phyloP scores from a whole-genome alignment of 768 basidiomycete species.

The Rhodocollybia butyracea region DNA sequence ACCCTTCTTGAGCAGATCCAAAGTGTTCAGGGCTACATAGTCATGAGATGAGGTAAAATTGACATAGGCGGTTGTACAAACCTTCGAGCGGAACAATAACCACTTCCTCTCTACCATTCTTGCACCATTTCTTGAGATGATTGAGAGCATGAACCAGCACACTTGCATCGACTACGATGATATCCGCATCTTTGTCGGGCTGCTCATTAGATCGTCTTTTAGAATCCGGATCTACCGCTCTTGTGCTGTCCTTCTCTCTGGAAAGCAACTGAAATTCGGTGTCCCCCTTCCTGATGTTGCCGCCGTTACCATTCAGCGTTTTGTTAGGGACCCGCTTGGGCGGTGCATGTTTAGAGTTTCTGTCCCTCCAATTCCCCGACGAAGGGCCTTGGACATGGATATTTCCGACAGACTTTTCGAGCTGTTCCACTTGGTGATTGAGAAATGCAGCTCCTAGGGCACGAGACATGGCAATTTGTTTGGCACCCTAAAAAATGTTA shows the following conservation, averaged over 20 bases:
- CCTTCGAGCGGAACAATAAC: constrained; percentile 88
- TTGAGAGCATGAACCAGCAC: constrained; percentile 75
- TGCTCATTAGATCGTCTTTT: constrained; percentile 28
- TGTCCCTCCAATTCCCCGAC: constrained; percentile 42
- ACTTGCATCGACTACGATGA: constrained; percentile 78
- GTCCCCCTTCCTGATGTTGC: constrained; percentile 2
- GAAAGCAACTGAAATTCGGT: constrained; percentile 1
- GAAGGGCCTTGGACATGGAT: constrained; percentile 38
- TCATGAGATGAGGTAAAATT: neutral
- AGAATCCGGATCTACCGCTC: constrained; percentile 13
- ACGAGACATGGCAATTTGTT: constrained; percentile 73
- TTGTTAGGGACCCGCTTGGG: constrained; percentile 16
- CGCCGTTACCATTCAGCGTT: constrained; percentile 7
- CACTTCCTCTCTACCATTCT: constrained; percentile 71
- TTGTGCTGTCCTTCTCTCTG: constrained; percentile 12
- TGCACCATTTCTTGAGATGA: constrained; percentile 81
- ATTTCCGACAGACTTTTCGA: constrained; percentile 68
- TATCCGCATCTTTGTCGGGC: constrained; percentile 60
- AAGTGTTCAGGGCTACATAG: constrained; percentile 75
- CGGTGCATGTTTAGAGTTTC: neutral
- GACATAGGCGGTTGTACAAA: constrained; percentile 29
- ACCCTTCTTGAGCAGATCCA: constrained; percentile 92
- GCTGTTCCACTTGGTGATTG: constrained; percentile 83
- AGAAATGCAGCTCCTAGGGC: constrained; percentile 87
- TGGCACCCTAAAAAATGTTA: neutral